phyloP scores from a whole-genome alignment of 176 grass and related monocot genomes.

The Chrysopogon serrulatus region DNA sequence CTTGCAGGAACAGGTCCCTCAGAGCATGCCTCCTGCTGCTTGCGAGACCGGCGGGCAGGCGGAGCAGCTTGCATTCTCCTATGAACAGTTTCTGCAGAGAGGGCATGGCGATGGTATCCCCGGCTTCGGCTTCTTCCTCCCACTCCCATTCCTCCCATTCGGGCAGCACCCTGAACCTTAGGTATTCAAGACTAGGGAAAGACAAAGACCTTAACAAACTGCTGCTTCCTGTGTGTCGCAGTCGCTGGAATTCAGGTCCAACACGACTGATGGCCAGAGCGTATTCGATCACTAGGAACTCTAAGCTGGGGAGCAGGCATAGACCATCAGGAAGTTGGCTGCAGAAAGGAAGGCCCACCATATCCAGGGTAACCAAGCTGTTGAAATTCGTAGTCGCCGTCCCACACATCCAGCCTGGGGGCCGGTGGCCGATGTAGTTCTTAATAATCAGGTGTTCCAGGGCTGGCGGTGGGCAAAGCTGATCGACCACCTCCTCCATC shows the following conservation, averaged over 20 bases:
- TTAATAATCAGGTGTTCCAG: no score
- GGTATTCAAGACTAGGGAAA: not conserved
- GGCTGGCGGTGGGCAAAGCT: no score
- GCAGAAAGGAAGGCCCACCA: not conserved
- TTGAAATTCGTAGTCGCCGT: no score
- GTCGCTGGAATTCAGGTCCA: not conserved
- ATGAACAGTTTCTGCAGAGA: not conserved
- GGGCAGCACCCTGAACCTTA: not conserved
- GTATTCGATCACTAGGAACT: not conserved
- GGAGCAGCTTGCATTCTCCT: not conserved
- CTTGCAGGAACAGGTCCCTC: not conserved
- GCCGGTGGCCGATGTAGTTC: no score
- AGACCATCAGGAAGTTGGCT: not conserved
- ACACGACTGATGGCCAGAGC: not conserved
- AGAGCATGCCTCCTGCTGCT: not conserved
- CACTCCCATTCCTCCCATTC: not conserved
- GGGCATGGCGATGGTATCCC: not conserved
- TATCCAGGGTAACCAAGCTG: no score
- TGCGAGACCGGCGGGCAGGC: not conserved
- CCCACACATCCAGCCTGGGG: no score
- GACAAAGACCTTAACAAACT: not conserved
- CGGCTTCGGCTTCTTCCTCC: not conserved
- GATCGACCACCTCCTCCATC: no score
- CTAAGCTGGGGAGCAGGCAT: not conserved
- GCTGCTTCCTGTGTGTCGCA: no score